Conservation (phyloP, 441 rosid species). For the Croton laevigatus region DNA sequence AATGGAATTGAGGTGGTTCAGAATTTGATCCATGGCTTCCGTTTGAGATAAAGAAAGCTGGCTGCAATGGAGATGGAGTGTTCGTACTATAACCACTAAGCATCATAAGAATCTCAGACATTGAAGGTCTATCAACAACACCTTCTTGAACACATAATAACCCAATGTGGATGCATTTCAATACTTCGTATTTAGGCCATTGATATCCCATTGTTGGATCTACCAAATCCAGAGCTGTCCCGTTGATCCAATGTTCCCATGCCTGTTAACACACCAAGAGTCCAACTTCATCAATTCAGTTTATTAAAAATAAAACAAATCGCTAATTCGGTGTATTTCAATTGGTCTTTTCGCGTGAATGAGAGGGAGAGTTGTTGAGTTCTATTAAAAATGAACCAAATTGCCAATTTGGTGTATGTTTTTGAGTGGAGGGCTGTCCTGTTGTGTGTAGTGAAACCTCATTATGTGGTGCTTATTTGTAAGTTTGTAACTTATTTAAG, state of each 20-base stretch:
- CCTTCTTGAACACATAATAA: conserved; percentile 44
- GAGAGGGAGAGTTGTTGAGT: too few species aligned
- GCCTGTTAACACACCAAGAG: conserved; percentile 24
- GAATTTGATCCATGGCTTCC: conserved; percentile 3
- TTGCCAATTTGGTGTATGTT: too few species aligned
- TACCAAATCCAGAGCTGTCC: conserved; percentile 23
- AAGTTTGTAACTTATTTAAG: too few species aligned
- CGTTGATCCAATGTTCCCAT: conserved; percentile 35
- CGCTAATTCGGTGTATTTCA: too few species aligned
- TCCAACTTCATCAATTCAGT: not conserved
- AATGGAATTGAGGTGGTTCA: not conserved
- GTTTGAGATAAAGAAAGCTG: conserved; percentile 20
- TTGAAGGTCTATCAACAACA: conserved; percentile 32
- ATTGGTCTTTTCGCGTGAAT: too few species aligned
- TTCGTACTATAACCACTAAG: conserved; percentile 22
- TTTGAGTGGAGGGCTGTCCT: too few species aligned
- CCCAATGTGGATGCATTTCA: conserved; percentile 36
- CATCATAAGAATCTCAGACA: conserved; percentile 31
- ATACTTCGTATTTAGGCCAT: conserved; percentile 19
- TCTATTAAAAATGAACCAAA: too few species aligned
- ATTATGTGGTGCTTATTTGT: too few species aligned
- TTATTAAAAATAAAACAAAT: too few species aligned
- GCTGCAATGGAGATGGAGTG: conserved; percentile 27
- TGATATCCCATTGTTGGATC: conserved; percentile 26
- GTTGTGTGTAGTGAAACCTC: too few species aligned